A percentile compares a stretch with the other conserved stretches of the same genome.
Conservation (phyloP, 2,329 filamentous ascomycete genomes). For the Fusarium zealandicum region DNA sequence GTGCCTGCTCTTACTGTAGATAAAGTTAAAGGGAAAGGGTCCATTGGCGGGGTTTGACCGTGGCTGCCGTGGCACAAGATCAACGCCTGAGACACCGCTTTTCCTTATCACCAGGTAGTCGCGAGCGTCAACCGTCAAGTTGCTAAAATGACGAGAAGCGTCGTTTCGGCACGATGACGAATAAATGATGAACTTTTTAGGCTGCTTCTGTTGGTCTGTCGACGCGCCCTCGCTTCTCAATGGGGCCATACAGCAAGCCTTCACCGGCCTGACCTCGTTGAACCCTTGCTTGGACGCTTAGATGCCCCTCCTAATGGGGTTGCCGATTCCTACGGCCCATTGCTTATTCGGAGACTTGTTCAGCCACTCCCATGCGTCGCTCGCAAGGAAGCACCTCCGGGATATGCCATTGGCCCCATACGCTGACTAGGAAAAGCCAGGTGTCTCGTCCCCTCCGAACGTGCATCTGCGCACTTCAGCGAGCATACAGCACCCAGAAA, state of each 20-base stretch:
- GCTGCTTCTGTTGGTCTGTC: no score
- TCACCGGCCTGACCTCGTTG: no score
- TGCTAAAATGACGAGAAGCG: slow-evolving; percentile 1
- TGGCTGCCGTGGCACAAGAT: neutral
- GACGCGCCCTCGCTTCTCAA: no score
- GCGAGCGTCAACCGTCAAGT: slow-evolving; percentile 1
- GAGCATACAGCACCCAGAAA: slow-evolving; percentile 4
- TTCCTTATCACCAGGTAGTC: slow-evolving; percentile 11
- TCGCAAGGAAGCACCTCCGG: slow-evolving; percentile 8
- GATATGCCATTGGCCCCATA: slow-evolving; percentile 15
- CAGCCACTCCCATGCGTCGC: slow-evolving; percentile 33
- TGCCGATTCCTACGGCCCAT: slow-evolving; percentile 17
- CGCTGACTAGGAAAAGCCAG: neutral
- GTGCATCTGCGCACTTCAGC: slow-evolving; percentile 3
- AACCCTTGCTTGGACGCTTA: neutral
- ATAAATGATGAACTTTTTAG: slow-evolving; percentile 13
- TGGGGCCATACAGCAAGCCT: no score
- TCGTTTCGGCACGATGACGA: slow-evolving; percentile 17
- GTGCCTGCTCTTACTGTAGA: neutral
- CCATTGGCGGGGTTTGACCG: neutral
- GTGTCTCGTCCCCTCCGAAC: slow-evolving; percentile 28
- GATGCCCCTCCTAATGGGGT: neutral
- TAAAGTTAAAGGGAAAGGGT: no score
- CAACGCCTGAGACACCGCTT: slow-evolving; percentile 11
- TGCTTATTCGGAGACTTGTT: slow-evolving; percentile 34